Conservation (phyloP, 495 filamentous ascomycete species). For the Xylaria grammica region DNA sequence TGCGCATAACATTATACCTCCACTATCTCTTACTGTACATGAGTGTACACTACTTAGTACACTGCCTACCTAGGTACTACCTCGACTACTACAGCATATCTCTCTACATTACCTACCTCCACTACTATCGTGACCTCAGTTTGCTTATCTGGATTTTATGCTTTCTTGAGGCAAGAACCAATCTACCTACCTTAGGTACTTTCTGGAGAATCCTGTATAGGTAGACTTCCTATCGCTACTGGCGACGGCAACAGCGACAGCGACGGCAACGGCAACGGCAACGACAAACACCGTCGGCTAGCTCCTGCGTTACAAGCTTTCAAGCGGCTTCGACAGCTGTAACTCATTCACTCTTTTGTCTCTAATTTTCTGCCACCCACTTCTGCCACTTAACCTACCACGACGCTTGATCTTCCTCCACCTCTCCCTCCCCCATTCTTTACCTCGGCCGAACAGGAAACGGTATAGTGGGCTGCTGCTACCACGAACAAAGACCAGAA, state of each 20-base stretch:
- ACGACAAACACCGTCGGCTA: constrained; percentile 6
- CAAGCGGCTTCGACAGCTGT: constrained; percentile 20
- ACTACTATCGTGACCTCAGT: neutral
- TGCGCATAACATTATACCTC: no score
- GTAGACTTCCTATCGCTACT: neutral
- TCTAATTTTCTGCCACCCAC: neutral
- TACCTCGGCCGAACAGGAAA: neutral
- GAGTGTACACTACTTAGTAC: no score
- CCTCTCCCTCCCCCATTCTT: neutral
- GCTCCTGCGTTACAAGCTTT: neutral
- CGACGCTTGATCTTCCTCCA: neutral
- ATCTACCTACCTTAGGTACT: neutral
- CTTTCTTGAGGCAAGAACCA: neutral
- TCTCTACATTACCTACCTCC: neutral
- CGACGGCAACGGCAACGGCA: no score
- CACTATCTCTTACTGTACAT: no score
- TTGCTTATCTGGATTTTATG: constrained; percentile 3
- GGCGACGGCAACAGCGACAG: constrained; percentile 11
- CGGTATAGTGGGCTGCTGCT: neutral
- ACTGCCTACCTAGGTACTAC: no score
- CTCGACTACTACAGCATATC: neutral
- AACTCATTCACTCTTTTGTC: neutral
- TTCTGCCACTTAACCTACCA: neutral
- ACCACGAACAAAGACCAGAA: neutral
- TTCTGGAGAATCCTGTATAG: no score